phyloP scores from a whole-genome alignment of 2,329 filamentous ascomycete species.

The Diaporthe caulivora region DNA sequence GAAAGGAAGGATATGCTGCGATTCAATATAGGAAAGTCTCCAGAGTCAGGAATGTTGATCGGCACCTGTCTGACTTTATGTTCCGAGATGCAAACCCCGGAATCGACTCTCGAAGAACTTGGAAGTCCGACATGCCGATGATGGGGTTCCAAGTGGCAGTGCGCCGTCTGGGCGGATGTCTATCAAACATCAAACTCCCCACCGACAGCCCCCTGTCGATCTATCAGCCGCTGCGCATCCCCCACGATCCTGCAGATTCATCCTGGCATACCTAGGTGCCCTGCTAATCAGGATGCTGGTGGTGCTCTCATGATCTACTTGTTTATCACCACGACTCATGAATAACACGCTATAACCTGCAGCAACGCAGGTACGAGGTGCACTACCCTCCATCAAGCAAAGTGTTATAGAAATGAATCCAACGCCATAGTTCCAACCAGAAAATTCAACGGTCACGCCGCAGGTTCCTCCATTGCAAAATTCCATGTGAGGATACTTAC shows the following conservation, averaged over 20 bases:
- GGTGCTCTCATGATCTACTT: not conserved
- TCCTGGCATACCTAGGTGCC: not conserved
- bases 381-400: not conserved
- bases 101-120: not conserved
- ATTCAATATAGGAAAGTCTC: not conserved
- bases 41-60: not conserved
- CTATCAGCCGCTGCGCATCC: not conserved
- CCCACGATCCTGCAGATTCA: not conserved
- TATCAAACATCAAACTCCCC: conserved; percentile 14
- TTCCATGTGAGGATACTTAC: conserved; percentile 15
- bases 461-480: not conserved
- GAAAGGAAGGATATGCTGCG: not conserved
- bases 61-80: conserved; percentile 16
- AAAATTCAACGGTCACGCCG: not conserved
- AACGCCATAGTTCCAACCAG: not conserved
- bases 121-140: conserved; percentile 4
- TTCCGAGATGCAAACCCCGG: not conserved
- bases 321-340: conserved; percentile 16
- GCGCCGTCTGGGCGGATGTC: conserved; percentile 4
- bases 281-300: not conserved
- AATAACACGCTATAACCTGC: not conserved
- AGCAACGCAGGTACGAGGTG: not conserved
- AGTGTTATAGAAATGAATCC: not conserved
- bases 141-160: not conserved
- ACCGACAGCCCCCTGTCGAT: not conserved